Percentiles rank a stretch among this genome's conserved stretches.
These are phyloP conservation scores for Taphrina betulina DNA, from an alignment of 1,139 yeast genomes.

Conservation along the genomic window DNA sequence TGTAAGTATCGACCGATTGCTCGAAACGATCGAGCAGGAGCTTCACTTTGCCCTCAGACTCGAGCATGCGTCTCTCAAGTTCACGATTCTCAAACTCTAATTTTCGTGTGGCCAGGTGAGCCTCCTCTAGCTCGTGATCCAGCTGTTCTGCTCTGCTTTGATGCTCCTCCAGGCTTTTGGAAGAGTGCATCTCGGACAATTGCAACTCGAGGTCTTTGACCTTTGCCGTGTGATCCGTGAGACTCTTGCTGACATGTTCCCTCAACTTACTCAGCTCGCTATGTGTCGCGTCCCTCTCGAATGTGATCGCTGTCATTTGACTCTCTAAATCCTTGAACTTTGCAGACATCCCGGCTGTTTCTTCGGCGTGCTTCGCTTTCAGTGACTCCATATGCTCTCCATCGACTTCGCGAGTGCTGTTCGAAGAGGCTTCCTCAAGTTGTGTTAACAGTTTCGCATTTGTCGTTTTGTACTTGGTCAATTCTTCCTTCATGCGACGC, in stretches of 20 bases:
- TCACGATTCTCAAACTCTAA: slow-evolving; percentile 33
- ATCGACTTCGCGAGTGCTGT: not conserved
- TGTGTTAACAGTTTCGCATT: slow-evolving; percentile 33
- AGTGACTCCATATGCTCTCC: not conserved
- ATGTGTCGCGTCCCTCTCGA: slow-evolving; percentile 1
- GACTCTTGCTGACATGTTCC: not conserved
- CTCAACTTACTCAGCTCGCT: slow-evolving; percentile 7
- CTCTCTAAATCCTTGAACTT: slow-evolving; percentile 14
- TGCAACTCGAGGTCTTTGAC: slow-evolving; percentile 7
- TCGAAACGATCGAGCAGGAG: slow-evolving; percentile 33
- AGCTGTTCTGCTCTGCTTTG: slow-evolving; percentile 1
- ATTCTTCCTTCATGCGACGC: slow-evolving; percentile 38
- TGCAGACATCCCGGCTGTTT: not conserved
- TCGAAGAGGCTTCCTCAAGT: slow-evolving; percentile 10
- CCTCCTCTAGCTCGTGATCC: slow-evolving; percentile 31
- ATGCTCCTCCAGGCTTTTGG: not conserved
- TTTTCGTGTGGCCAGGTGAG: slow-evolving; percentile 15
- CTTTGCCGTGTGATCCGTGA: slow-evolving; percentile 5
- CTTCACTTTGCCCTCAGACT: slow-evolving; percentile 32
- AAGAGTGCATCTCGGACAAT: not conserved
- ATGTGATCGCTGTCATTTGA: slow-evolving; percentile 3
- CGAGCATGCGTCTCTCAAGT: slow-evolving; percentile 28
- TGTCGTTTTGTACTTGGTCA: slow-evolving; percentile 32
- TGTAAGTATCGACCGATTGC: slow-evolving; percentile 32
- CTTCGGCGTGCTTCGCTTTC: not conserved